Base-by-base conservation (phyloP, 805 yeast species). In the Cyberlindnera euphorbiae region DNA sequence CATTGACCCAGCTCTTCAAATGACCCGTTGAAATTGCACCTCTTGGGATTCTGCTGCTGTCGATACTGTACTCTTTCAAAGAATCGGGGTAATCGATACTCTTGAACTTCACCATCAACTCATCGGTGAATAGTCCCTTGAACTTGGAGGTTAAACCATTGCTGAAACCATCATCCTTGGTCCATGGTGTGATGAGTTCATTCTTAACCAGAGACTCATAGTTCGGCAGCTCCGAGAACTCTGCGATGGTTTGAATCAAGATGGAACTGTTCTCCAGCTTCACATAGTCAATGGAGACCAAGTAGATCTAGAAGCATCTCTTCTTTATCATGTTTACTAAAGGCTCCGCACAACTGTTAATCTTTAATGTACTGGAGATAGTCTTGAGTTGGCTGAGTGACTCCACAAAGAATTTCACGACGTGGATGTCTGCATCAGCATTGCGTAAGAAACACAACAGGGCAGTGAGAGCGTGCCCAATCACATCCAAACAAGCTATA, bases 381-480 rank as follows among this genome's bases (percentile, higher is more conserved):
- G 47, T 35, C 27, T 42, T 42, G n/a, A 45, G 30, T 8, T 38
- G 32, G 13, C 35, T 32, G 40, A 62, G 29, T 39, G 59, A 26
- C 32, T 50, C 38, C 39, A 77, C 67, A 18, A 82, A 62, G 35
- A 76, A 50, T 32, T 67, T 67, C 12, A 75, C 69, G 8, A 77
- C 55, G 13, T 75, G 63, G 28, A 60, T 60, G 1, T 73, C 59
- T 10, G 69, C 58, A 17, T 70, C 71, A 2, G 60, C 46, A 11
- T 58, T 49, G 27, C 57, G 54, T 34, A 77, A 46, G 51, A 76
- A 81, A 7, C 75, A 66, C 17, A 73, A 48, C 13, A 82, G 52
- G 30, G 84, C 77, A 2, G 77, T 67, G 30, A 83, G 55, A 0
- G 86, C 73, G 42, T 74, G 73, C 42, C 75, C 67, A 41, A 82